These are phyloP conservation scores for Fusarium nanum DNA, from an alignment of 2,329 filamentous ascomycete genomes.

Conservation along the genomic window DNA sequence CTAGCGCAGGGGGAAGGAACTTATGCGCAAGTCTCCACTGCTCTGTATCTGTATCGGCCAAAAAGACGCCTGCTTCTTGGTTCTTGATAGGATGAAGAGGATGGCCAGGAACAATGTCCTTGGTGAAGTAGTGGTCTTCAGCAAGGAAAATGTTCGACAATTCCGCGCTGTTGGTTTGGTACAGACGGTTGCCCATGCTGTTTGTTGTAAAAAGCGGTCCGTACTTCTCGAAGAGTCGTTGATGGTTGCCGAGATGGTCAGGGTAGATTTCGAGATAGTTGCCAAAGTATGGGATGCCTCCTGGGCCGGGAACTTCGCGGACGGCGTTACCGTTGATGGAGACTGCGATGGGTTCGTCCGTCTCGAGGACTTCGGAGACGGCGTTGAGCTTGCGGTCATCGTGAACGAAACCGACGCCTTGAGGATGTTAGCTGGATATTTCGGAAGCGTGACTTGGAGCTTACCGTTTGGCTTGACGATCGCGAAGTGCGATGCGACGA, in stretches of 20 bases:
- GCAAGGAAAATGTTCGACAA: constrained; percentile 59
- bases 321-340: constrained; percentile 62
- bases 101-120: constrained; percentile 63
- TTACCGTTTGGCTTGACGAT: constrained; percentile 56
- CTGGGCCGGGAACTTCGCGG: constrained; percentile 62
- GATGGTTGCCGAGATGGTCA: constrained; percentile 67
- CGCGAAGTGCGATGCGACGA: constrained; percentile 48
- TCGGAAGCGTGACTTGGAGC: too few relatives aligned
- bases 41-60: constrained; percentile 62
- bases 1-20: constrained; percentile 68
- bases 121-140: constrained; percentile 65
- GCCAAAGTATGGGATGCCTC: constrained; percentile 60
- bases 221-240: constrained; percentile 64
- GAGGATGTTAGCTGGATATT: too few relatives aligned
- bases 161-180: constrained; percentile 62
- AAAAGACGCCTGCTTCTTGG: constrained; percentile 56
- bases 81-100: constrained; percentile 58
- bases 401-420: constrained; percentile 49
- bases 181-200: constrained; percentile 62
- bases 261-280: constrained; percentile 67
- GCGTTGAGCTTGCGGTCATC: constrained; percentile 44
- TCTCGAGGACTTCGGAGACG: constrained; percentile 51
- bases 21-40: constrained; percentile 67
- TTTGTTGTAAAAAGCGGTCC: constrained; percentile 63
- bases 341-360: constrained; percentile 52